Evolutionary conservation across 176 grass and related monocot species (phyloP).

Genomic region (Alloteropsis semialata): DNA sequence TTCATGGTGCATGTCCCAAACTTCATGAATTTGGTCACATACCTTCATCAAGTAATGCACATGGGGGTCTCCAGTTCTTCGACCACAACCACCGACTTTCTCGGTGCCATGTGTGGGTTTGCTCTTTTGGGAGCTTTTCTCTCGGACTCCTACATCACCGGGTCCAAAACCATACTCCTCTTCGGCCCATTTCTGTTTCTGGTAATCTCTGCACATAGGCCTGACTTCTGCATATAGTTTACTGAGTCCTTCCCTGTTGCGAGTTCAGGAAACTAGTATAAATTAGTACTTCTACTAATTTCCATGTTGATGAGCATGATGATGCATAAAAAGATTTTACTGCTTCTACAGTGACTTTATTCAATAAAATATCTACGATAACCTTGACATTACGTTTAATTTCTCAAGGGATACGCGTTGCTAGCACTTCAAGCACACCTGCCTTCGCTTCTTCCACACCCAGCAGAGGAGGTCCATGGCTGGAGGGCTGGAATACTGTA

Average conservation of each 20-base stretch:
- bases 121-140: slow-evolving; percentile 50
- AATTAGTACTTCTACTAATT: too few species aligned
- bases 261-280: too few species aligned
- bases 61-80: slow-evolving; percentile 37
- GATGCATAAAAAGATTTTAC: too few species aligned
- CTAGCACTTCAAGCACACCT: slow-evolving; percentile 54
- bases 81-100: slow-evolving; percentile 44
- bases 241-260: too few species aligned
- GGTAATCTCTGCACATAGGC: too few species aligned
- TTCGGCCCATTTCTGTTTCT: slow-evolving; percentile 22
- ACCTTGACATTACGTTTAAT: not conserved
- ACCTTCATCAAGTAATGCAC: slow-evolving; percentile 49
- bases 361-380: too few species aligned
- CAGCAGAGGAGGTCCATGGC: slow-evolving; percentile 31
- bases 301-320: too few species aligned
- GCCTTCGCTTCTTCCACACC: slow-evolving; percentile 45
- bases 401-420: slow-evolving; percentile 47
- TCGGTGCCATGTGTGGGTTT: slow-evolving; percentile 43
- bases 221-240: too few species aligned
- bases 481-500: slow-evolving; percentile 33
- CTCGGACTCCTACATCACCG: slow-evolving; percentile 56
- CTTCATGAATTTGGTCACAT: slow-evolving; percentile 50
- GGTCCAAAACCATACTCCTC: slow-evolving; percentile 35
- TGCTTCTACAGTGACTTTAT: too few species aligned
- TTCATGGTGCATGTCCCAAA: slow-evolving; percentile 30